Percentiles rank a stretch among this genome's conserved stretches.
Conservation (phyloP, 1,284 basidiomycete species). For the Melampsora medusae region DNA sequence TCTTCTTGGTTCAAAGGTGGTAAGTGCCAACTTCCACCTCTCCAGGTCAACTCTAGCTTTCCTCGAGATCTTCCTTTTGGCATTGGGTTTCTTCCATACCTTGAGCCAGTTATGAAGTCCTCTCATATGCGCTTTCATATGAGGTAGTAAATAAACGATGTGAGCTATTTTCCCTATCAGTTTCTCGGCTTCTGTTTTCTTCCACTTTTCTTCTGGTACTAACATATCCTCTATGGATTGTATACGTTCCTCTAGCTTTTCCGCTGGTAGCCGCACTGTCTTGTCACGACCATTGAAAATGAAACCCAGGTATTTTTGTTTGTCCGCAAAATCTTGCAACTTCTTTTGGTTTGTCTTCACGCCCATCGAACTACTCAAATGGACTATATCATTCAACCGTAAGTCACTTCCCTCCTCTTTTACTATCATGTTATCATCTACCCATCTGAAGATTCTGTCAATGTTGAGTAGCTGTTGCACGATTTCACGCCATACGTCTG, state of each 20-base stretch:
- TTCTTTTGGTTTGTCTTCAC: not conserved
- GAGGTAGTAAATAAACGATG: not conserved
- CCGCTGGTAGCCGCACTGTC: too few species aligned
- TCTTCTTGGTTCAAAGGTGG: too few species aligned
- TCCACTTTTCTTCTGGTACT: not conserved
- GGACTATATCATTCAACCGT: not conserved
- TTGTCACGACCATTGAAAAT: too few species aligned
- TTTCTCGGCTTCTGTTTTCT: not conserved
- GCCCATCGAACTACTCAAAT: not conserved
- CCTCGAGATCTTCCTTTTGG: not conserved
- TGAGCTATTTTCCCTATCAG: not conserved
- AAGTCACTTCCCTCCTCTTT: not conserved
- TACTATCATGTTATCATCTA: not conserved
- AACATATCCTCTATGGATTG: not conserved
- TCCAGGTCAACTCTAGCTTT: not conserved
- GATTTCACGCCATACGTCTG: not conserved
- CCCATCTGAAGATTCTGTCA: not conserved
- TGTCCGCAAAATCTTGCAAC: not conserved
- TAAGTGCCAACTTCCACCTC: not conserved
- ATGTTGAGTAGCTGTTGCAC: not conserved
- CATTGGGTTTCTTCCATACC: not conserved
- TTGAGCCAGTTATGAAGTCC: not conserved
- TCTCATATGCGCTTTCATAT: not conserved
- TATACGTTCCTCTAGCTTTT: too few species aligned
- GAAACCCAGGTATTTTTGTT: too few species aligned